These are phyloP conservation scores for Sclerotinia borealis DNA, from an alignment of 2,329 filamentous ascomycete genomes.

Conservation along the genomic window DNA sequence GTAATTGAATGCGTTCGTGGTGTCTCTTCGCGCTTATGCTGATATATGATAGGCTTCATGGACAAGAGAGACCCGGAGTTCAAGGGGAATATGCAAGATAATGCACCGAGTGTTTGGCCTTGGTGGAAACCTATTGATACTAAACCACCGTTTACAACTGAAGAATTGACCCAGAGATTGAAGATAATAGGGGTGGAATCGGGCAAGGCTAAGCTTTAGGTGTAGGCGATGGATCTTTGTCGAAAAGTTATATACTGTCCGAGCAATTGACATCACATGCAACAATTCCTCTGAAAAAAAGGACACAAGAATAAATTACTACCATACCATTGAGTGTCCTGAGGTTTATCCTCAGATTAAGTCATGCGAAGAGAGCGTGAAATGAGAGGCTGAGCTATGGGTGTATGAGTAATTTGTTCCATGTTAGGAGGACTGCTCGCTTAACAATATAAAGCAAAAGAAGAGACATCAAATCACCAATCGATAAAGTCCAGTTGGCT, in stretches of 20 bases:
- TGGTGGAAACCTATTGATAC: constrained; percentile 54
- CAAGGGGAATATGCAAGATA: constrained; percentile 47
- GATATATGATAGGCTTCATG: constrained; percentile 39
- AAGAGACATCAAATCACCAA: neutral
- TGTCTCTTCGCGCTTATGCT: neutral
- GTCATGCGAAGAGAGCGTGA: no score
- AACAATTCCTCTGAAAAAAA: neutral
- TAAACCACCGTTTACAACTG: constrained; percentile 25
- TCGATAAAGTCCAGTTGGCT: neutral
- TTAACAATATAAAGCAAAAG: neutral
- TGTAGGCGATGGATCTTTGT: no score
- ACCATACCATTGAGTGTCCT: no score
- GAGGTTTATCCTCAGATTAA: neutral
- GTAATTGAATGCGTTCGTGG: neutral
- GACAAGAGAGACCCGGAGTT: constrained; percentile 55
- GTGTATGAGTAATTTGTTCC: neutral
- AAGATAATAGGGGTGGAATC: neutral
- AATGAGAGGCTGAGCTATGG: neutral
- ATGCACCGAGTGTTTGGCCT: constrained; percentile 49
- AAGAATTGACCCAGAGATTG: constrained; percentile 20
- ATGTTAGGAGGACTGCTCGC: neutral
- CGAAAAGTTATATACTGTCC: neutral
- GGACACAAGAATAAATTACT: no score
- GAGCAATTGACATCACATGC: no score
- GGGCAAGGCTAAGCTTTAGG: neutral